Evolutionary conservation across 768 basidiomycete species (phyloP).

Genomic region (Podaxis carcinomalis): DNA sequence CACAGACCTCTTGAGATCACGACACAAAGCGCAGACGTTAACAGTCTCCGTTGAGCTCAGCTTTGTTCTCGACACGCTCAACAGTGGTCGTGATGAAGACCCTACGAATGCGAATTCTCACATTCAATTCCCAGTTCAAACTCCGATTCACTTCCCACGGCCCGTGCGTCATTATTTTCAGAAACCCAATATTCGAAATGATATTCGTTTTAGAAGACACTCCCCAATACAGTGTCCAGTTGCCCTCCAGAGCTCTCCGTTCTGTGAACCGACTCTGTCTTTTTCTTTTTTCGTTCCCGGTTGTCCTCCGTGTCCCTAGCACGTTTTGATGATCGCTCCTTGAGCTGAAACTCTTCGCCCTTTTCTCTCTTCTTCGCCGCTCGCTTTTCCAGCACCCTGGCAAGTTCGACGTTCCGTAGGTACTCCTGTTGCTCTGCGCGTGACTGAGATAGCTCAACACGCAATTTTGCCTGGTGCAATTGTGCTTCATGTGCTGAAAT

Average conservation of each 20-base stretch:
- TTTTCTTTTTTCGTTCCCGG: conserved; percentile 27
- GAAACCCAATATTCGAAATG: conserved; percentile 1
- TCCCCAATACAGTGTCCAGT: conserved; percentile 43
- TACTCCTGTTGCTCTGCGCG: conserved; percentile 89
- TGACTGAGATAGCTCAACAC: conserved; percentile 87
- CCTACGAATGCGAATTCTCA: conserved; percentile 16
- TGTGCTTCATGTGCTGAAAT: conserved; percentile 86
- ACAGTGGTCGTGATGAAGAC: conserved; percentile 59
- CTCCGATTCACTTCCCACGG: conserved; percentile 36
- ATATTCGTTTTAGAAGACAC: conserved; percentile 40
- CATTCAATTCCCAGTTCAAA: conserved; percentile 26
- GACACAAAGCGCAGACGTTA: conserved; percentile 45
- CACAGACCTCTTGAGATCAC: conserved; percentile 87
- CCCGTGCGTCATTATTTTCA: conserved; percentile 26
- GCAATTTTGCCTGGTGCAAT: conserved; percentile 81
- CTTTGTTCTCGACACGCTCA: conserved; percentile 32
- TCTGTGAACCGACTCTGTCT: conserved; percentile 9
- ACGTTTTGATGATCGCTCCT: conserved; percentile 25
- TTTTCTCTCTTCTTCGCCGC: conserved; percentile 58
- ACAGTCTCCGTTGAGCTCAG: conserved; percentile 17
- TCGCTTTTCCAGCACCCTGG: conserved; percentile 81
- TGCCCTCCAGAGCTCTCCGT: conserved; percentile 2
- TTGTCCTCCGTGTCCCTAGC: conserved; percentile 18
- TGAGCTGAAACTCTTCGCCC: conserved; percentile 46
- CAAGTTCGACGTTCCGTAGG: conserved; percentile 90